Evolutionary conservation across 768 basidiomycete genomes (phyloP), one percentile per base, ranked within the genome.

Genomic region (Coprinopsis cinerea): DNA sequence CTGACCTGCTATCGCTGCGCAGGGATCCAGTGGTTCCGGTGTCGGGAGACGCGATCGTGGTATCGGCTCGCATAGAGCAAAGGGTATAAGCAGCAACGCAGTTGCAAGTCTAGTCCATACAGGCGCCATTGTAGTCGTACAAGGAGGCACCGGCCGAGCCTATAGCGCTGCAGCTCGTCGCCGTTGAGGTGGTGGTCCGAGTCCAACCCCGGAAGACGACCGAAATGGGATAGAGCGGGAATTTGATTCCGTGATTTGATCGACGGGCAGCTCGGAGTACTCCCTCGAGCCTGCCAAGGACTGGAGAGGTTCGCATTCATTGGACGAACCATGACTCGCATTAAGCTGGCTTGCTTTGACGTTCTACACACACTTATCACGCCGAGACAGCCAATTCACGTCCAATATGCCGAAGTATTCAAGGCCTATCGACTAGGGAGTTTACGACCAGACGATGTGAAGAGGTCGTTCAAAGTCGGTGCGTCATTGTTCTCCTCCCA

Each of bases 331-430:
- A 59, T 59, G 59, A 28, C 47, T 44, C 35, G 24, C 23, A 78
- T 86, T 61, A 78, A 74, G 7, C 67, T 88, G 5, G 82, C 89
- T 40, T 81, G 84, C n/a, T 90, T 92, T 56, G 89, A 92, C 58
- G 81, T 80, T 1, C 67, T 90, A 22, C 79, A 84, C 58, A 92
- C 89, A n/a, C 70, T 89, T 4, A 70, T 92, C 14, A 74, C 74
- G 2, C 88, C 86, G 17, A 78, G 85, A 4, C 65, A 65, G 27
- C 85, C 89, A 2, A 74, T 92, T 40, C 72, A 85, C 52, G 71
- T 78, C 24, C 87, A 77, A 55, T 82, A 86, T 60, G 73, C 83
- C 0, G 75, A 80, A 53, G 75, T 73, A 2, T 88, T 92, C 49
- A 70, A 75, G 23, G 84, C 85, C 0, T 82, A 77, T 60, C n/a